phyloP scores from a whole-genome alignment of 2,329 filamentous ascomycete genomes.

The Ceratocystis variospora region DNA sequence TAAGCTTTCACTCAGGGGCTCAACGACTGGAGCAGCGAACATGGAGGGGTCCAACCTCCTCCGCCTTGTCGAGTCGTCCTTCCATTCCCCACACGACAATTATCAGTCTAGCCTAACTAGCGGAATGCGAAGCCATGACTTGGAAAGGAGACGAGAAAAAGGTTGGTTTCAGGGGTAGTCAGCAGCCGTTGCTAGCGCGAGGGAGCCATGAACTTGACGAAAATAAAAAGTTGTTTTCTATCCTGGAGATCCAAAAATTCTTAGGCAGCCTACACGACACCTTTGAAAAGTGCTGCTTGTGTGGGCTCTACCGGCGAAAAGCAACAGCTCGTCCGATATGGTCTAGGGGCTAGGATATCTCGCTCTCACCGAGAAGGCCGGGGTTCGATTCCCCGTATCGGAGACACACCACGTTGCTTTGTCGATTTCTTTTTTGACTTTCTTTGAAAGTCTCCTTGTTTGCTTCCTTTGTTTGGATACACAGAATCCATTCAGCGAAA shows the following conservation, averaged over 20 bases:
- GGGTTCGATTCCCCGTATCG: constrained; percentile 23
- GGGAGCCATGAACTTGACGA: neutral
- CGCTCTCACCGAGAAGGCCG: constrained; percentile 20
- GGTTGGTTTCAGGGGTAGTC: neutral
- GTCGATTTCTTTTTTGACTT: neutral
- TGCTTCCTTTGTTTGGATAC: neutral
- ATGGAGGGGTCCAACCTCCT: neutral
- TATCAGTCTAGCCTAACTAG: no score
- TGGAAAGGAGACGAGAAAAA: neutral
- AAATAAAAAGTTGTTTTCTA: neutral
- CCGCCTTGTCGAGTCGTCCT: neutral
- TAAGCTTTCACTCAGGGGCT: constrained; percentile 2
- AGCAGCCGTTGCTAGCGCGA: neutral
- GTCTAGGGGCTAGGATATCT: constrained; percentile 14
- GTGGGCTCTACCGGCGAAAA: fast-evolving
- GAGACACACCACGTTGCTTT: constrained; percentile 1
- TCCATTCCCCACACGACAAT: neutral
- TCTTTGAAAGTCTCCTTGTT: neutral
- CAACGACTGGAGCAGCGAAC: neutral
- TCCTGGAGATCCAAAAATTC: neutral
- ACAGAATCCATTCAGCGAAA: neutral
- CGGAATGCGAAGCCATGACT: no score
- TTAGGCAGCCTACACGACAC: no score
- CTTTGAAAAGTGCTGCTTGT: neutral
- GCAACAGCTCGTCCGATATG: constrained; percentile 12